Base-by-base conservation (phyloP, 371 early-diverging fungal species). In the Saksenaea vasiformis region DNA sequence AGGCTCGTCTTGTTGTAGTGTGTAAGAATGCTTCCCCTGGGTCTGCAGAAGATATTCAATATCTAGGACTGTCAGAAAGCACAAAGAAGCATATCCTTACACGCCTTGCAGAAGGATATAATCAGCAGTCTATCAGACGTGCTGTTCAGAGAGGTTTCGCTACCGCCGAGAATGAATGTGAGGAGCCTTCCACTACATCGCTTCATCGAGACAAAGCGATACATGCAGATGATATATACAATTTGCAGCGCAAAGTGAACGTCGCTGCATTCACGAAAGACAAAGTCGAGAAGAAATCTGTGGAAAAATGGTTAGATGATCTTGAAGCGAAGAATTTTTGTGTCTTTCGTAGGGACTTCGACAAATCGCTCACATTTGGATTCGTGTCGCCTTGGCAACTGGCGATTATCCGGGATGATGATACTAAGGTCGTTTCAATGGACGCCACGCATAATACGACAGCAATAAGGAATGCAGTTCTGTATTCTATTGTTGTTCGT, bases 301-400 rank as follows among this genome's bases (percentile, higher is more conserved):
- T 3, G 10, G 5, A n/a, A n/a, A 13, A n/a, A n/a, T 43, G 43
- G 43, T 1, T 43, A 43, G n/a, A n/a, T n/a, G 43, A 9, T 13
- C 43, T 43, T 9, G 17, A n/a, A n/a, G 43, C 1, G 9, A 9
- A 43, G n/a, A 17, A 17, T n/a, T 43, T 43, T 1, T 14, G 15
- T 43, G n/a, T 43, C 17, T n/a, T 43, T n/a, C 15, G 14, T n/a
- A n/a, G 17, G 13, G n/a, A 2, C n/a, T 43, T 43, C 55, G 37
- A 27, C n/a, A 19, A 38, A 37, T 37, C 22, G 9, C 41, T 41
- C 31, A 38, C 61, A 19, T 47, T 60, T 35, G 61, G 61, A 11
- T 60, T 60, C 37, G 13, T 14, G 7, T 60, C 61, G 1, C 26
- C 15, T 7, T 60, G 61, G 61, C 61, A 60, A 36, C n/a, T n/a